A percentile compares a stretch with the other conserved stretches of the same genome.
Conservation (phyloP, 1,284 basidiomycete genomes). For the Vanrija sp. region DNA sequence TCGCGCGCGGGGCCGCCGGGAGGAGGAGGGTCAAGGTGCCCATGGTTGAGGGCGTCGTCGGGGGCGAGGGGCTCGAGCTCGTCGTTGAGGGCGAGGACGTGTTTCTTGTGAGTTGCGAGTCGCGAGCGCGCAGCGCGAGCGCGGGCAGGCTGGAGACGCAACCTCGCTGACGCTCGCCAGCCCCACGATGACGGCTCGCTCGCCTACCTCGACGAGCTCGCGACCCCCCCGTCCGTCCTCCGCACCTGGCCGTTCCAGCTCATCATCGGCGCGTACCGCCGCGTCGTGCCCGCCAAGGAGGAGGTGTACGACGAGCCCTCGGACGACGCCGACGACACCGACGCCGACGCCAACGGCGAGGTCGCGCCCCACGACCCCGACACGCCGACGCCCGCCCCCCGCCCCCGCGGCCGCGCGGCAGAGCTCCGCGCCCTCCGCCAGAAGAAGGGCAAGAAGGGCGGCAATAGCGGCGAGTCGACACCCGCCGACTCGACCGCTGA, state of each 20-base stretch:
- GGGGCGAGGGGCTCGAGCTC: constrained; percentile 35
- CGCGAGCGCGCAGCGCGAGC: neutral
- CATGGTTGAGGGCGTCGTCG: constrained; percentile 39
- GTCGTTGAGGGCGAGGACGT: constrained; percentile 45
- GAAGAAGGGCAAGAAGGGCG: constrained; percentile 1
- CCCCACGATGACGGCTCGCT: constrained; percentile 42
- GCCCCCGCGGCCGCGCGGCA: constrained; percentile 10
- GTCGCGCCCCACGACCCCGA: neutral
- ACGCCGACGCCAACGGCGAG: constrained; percentile 24
- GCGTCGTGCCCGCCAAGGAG: neutral
- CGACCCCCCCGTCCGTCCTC: constrained; percentile 28
- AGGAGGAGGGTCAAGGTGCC: constrained; percentile 46
- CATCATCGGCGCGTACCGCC: no score
- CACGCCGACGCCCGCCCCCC: constrained; percentile 1
- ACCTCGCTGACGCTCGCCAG: constrained; percentile 21
- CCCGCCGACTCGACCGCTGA: neutral
- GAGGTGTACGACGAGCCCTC: constrained; percentile 14
- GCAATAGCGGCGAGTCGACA: neutral
- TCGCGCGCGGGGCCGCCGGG: constrained; percentile 61
- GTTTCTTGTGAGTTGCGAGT: constrained; percentile 41
- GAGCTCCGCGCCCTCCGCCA: constrained; percentile 16
- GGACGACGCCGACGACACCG: constrained; percentile 26
- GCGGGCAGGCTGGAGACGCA: neutral
- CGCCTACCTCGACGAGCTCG: constrained; percentile 37
- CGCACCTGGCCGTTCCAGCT: constrained; percentile 43